Evolutionary conservation across 1,284 basidiomycete species (phyloP), one percentile per base, ranked within the genome.

Genomic region (Xerocomus nothofagi): DNA sequence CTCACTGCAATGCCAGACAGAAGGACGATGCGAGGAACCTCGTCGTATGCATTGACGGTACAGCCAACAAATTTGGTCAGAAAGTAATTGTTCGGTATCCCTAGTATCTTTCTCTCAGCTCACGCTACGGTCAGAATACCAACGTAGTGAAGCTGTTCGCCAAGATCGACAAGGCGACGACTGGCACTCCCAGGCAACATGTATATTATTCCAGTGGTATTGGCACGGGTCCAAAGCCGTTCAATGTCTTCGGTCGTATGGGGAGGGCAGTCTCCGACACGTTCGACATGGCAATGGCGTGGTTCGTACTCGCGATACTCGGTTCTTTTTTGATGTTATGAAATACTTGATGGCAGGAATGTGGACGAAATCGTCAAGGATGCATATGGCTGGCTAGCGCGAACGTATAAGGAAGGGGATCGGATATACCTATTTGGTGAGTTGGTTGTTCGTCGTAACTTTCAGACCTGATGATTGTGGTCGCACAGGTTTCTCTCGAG

Each of bases 401-500:
- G 67, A 20, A 59, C 52, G 18, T 76, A 76, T 51, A 34, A 56
- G 20, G 53, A 57, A n/a, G 71, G 72, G 1, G 75, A 76, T 49
- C 56, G 55, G 12, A 76, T 77, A 33, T 76, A 65, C 47, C 56
- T 76, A 1, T 75, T 77, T 48, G 75, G 76, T 73, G 0, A 42
- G 20, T 30, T 18, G 1, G 3, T 32, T 39, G 26, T 7, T 38
- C 3, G 18, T 31, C 14, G 4, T 11, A 2, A 2, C 21, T 37
- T 17, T 20, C 7, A 3, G 7, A 17, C 32, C 12, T 15, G 3
- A 44, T 32, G 2, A 18, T 24, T 1, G 0, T 2, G 8, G 26
- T 14, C n/a, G n/a, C n/a, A 4, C 14, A 76, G 76, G 76, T 9
- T 77, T 76, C 51, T 76, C 74, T 40, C 65, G 75, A 29, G 75